Percentiles rank a stretch among this genome's conserved stretches.
Conservation (phyloP, 305 asterid genomes). For the Solanum hybrid region DNA sequence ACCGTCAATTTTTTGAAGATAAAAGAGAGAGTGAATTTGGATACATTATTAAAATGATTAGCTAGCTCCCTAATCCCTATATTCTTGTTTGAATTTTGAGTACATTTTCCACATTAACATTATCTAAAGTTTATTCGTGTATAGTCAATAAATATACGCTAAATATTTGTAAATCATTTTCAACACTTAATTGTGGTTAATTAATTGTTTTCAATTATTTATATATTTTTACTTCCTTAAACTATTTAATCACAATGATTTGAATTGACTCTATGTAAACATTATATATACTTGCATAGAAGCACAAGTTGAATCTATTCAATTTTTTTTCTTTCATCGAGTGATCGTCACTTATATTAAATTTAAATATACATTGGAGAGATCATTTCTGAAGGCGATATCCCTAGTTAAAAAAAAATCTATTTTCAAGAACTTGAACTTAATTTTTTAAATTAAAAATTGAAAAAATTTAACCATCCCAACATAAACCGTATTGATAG, state of each 20-base stretch:
- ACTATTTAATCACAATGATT: not conserved
- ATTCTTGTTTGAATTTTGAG: not conserved
- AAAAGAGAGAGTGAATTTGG: not conserved
- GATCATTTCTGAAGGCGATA: fast-evolving
- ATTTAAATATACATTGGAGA: not conserved
- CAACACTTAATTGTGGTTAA: not conserved
- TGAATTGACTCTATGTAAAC: not conserved
- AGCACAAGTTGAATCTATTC: not conserved
- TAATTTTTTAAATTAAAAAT: not conserved
- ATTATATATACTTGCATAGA: not conserved
- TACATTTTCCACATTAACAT: not conserved
- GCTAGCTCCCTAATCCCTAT: not conserved
- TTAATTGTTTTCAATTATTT: not conserved
- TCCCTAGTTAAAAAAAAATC: too few species aligned
- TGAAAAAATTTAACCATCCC: not conserved
- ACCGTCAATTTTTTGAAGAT: not conserved
- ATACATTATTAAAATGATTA: not conserved
- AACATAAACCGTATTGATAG: not conserved
- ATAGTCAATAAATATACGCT: not conserved
- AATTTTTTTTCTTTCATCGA: fast-evolving
- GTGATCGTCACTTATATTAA: not conserved
- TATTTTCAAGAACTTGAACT: fast-evolving
- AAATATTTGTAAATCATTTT: not conserved
- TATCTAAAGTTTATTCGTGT: not conserved
- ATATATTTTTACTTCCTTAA: not conserved